Evolutionary conservation across 495 filamentous ascomycete genomes (phyloP), one percentile per base, ranked within the genome.

Genomic region (Penicillium odoratum): DNA sequence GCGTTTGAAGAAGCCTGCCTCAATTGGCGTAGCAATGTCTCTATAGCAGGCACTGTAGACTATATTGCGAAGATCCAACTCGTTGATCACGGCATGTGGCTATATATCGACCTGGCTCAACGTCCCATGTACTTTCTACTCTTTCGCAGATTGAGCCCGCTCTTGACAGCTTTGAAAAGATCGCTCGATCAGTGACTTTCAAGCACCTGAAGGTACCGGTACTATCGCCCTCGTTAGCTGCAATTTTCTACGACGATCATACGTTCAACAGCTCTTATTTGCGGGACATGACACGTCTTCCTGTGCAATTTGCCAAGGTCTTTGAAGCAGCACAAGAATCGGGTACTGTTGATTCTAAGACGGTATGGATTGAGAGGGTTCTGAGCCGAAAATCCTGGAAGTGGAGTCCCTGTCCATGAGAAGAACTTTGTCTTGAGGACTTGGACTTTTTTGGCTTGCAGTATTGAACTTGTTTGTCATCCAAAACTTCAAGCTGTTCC

Each of bases 61-160:
- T 56, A 64, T 0, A 43, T 60, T 5, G 74, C 78, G 42, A 75
- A 69, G 5, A 74, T 81, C 49, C n/a, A 62, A 63, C 21, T 76
- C 84, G n/a, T 16, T 67, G 78, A 76, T 91, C 18, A 66, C 71
- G n/a, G 69, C 67, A 5, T 66, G 74, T 34, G 77, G 79, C 3
- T 75, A 85, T 65, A 89, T 88, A 69, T 85, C 77, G 62, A 89
- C 83, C 1, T 83, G 83, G 47, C 76, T 93, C 7, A 79, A 82
- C 29, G 83, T 92, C 16, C 86, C 85, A 18, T 92, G 83, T 58
- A 90, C 89, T 4, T 93, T 91, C 79, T 90, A 93, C 68, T 88
- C 88, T 5, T 2, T 74, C 83, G 0, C 90, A 92, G 63, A 85
- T 92, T 16, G 85, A 92, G 28, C 78, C 85, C 10, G 88, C 92